These are phyloP conservation scores for Gnaphalium uliginosum DNA, from an alignment of 129 eudicot genomes.

Conservation along the genomic window DNA sequence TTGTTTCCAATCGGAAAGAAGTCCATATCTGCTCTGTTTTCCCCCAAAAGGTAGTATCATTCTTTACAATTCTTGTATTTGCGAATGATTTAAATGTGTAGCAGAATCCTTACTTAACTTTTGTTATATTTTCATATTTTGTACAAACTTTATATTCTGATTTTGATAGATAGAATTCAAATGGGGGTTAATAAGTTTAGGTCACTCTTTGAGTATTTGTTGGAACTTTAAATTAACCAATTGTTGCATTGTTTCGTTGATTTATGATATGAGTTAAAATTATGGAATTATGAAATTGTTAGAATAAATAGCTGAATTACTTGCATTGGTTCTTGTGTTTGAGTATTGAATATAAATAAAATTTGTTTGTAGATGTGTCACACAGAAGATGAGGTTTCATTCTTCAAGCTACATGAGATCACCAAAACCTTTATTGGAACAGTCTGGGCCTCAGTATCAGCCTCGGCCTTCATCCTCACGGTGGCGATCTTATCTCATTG, in stretches of 20 bases:
- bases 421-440: conserved; percentile 27
- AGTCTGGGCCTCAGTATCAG: conserved; percentile 5
- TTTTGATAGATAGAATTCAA: too few species aligned
- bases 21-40: conserved; percentile 16
- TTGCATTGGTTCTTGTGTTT: background rate
- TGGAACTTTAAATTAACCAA: background rate
- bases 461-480: conserved; percentile 26
- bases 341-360: background rate
- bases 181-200: background rate
- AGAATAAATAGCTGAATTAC: background rate
- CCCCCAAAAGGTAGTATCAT: conserved; percentile 16
- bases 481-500: conserved; percentile 47
- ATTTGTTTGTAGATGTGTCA: conserved; percentile 28
- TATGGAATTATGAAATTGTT: background rate
- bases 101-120: background rate
- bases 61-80: background rate
- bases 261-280: conserved; percentile 1
- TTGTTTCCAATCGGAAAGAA: conserved; percentile 11
- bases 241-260: conserved; percentile 2
- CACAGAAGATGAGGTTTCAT: conserved; percentile 36
- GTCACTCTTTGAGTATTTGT: conserved; percentile 2
- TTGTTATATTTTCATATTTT: background rate
- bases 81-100: background rate
- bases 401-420: conserved; percentile 52
- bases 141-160: background rate